These are phyloP conservation scores for Zalaria obscura DNA, from an alignment of 2,329 filamentous ascomycete genomes.

Conservation along the genomic window DNA sequence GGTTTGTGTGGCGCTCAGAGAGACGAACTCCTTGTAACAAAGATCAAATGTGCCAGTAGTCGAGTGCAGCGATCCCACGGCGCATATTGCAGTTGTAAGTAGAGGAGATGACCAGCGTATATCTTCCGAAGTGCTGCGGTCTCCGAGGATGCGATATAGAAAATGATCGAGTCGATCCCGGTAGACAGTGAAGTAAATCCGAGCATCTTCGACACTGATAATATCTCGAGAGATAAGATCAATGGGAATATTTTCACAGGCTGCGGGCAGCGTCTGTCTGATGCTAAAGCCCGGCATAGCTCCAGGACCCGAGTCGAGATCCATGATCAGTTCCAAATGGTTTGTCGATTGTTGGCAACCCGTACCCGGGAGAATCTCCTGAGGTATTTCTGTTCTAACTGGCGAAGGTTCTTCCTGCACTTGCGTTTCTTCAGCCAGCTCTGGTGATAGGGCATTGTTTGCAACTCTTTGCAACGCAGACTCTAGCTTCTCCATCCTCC, in stretches of 20 bases:
- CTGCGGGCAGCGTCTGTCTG: background rate
- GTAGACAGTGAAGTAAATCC: conserved; percentile 17
- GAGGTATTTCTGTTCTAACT: no score
- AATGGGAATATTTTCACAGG: background rate
- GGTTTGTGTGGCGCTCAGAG: conserved; percentile 12
- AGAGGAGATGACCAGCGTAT: conserved; percentile 18
- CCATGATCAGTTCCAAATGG: conserved; percentile 24
- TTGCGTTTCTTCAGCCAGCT: background rate
- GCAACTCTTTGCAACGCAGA: conserved; percentile 17
- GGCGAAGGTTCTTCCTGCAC: background rate
- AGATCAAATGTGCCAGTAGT: conserved; percentile 13
- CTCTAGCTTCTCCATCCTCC: conserved; percentile 23
- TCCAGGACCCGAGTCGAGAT: conserved; percentile 21
- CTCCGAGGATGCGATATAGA: conserved; percentile 18
- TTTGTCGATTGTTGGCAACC: conserved; percentile 5
- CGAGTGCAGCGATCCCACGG: conserved; percentile 18
- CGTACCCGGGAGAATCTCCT: no score
- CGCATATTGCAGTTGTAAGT: conserved; percentile 19
- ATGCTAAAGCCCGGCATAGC: conserved; percentile 18
- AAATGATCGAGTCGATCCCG: conserved; percentile 18
- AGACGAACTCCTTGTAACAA: conserved; percentile 17
- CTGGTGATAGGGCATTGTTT: background rate
- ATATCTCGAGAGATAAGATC: conserved; percentile 15
- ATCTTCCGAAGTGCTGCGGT: conserved; percentile 11
- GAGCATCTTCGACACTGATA: conserved; percentile 13